These are phyloP conservation scores for Inga leiocalycina DNA, from an alignment of 306 rosid genomes.

Conservation along the genomic window DNA sequence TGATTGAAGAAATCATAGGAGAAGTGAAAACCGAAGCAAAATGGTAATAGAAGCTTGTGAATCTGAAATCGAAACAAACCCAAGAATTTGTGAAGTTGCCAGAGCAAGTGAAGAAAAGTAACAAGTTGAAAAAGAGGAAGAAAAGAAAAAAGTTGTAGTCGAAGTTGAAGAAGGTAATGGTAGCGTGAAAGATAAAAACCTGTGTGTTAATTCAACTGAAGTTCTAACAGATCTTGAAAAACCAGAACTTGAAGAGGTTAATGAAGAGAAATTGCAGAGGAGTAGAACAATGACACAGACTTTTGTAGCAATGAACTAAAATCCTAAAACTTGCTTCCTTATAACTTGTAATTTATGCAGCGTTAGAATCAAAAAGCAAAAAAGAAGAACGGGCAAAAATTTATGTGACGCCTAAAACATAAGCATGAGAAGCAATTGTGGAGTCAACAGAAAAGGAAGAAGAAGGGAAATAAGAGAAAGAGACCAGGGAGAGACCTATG, in stretches of 20 bases:
- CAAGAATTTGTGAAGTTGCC: constrained; percentile 10
- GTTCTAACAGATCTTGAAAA: constrained; percentile 38
- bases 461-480: constrained; percentile 9
- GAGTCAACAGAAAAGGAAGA: constrained; percentile 21
- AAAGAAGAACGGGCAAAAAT: not conserved
- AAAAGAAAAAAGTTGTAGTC: not conserved
- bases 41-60: constrained; percentile 2
- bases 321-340: constrained; percentile 25
- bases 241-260: constrained; percentile 19
- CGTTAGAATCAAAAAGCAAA: constrained; percentile 33
- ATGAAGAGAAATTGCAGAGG: not conserved
- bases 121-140: not conserved
- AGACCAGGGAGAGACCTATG: constrained; percentile 8
- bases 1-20: too few relatives aligned
- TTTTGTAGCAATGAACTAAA: not conserved
- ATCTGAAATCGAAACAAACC: constrained; percentile 10
- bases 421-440: not conserved
- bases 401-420: not conserved
- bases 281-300: not conserved
- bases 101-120: not conserved
- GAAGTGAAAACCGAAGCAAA: too few relatives aligned
- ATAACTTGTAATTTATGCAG: constrained; percentile 15
- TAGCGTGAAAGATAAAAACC: constrained; percentile 27
- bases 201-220: constrained; percentile 22
- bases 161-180: not conserved